phyloP scores from a whole-genome alignment of 108 stramenopile species.

The Parietichytrium sp. region DNA sequence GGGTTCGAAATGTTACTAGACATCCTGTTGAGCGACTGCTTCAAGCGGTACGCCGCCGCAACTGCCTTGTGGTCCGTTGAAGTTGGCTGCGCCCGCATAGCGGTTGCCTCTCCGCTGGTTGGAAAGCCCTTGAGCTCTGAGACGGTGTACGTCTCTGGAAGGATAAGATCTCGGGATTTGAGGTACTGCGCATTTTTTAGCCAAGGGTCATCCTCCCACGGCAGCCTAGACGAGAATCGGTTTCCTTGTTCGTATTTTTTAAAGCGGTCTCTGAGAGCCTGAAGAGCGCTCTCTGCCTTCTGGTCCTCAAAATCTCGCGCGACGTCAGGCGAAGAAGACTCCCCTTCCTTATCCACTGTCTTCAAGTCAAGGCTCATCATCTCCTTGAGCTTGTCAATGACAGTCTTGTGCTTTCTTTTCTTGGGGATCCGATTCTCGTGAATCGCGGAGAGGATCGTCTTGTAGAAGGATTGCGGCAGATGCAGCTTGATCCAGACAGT shows the following conservation, averaged over 20 bases:
- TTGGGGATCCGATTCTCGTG: background rate
- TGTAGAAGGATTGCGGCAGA: background rate
- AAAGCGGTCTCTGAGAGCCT: background rate
- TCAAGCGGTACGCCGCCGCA: no score
- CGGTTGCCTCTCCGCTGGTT: no score
- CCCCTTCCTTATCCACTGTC: background rate
- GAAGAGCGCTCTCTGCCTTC: background rate
- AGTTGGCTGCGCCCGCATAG: no score
- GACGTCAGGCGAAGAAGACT: background rate
- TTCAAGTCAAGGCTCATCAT: background rate
- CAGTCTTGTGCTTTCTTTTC: no score
- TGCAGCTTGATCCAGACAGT: slow-evolving; percentile 44
- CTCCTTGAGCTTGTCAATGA: slow-evolving; percentile 11
- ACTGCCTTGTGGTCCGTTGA: no score
- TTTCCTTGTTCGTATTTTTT: background rate
- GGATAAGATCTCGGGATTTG: background rate
- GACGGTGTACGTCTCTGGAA: no score
- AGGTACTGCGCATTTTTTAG: background rate
- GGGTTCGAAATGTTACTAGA: no score
- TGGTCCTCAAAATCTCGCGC: background rate
- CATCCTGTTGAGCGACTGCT: no score
- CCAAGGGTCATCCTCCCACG: background rate
- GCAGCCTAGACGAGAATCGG: background rate
- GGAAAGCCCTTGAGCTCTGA: no score
- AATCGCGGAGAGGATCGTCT: background rate